Conservation (phyloP, 2,329 filamentous ascomycete genomes). For the Massarina eburnea region DNA sequence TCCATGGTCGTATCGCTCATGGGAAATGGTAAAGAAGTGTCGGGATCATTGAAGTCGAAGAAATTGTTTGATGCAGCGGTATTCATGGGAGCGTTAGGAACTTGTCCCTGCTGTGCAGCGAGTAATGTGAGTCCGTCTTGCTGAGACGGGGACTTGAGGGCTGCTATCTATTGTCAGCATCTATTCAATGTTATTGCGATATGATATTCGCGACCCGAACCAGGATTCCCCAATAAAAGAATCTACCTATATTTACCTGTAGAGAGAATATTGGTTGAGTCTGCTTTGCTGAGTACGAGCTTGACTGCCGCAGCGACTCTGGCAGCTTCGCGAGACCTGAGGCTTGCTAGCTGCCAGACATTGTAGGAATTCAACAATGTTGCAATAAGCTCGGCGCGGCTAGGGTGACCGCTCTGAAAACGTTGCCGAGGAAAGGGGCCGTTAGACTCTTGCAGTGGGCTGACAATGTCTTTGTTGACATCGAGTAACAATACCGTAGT, state of each 20-base stretch:
- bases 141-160: background rate
- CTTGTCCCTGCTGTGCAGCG: background rate
- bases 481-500: constrained; percentile 52
- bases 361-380: constrained; percentile 22
- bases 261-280: constrained; percentile 1
- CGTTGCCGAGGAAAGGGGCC: constrained; percentile 7
- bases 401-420: constrained; percentile 24
- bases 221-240: too few relatives aligned
- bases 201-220: background rate
- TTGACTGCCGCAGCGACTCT: constrained; percentile 32
- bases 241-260: constrained; percentile 6
- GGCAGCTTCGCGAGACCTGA: constrained; percentile 32
- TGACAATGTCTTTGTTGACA: constrained; percentile 33
- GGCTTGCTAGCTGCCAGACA: constrained; percentile 28
- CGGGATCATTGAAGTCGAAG: constrained; percentile 16
- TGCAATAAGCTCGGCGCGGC: constrained; percentile 26
- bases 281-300: constrained; percentile 29
- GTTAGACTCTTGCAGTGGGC: constrained; percentile 12
- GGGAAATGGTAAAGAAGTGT: constrained; percentile 11
- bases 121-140: background rate
- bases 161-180: background rate
- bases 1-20: constrained; percentile 23
- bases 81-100: background rate
- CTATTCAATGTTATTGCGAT: background rate
- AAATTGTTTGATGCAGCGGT: background rate